These are phyloP conservation scores for Fagopyrum tataricum DNA, from an alignment of 148 eudicot genomes.

Conservation along the genomic window DNA sequence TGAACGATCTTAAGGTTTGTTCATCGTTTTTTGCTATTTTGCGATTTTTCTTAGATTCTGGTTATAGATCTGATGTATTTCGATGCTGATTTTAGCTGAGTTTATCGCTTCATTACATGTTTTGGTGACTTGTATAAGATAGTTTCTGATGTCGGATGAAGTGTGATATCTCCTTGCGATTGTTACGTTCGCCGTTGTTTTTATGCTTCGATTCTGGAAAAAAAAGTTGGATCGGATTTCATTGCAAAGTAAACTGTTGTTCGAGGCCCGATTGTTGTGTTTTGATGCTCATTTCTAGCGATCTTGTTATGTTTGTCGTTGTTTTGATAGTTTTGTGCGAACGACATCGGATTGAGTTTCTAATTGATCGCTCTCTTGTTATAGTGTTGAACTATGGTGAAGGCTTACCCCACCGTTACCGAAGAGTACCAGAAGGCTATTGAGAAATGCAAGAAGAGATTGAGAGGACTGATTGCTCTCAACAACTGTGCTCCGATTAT, in stretches of 20 bases:
- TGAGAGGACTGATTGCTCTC: slow-evolving; percentile 37
- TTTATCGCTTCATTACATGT: background rate
- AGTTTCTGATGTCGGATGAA: background rate
- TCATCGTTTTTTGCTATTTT: background rate
- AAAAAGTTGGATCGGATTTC: background rate
- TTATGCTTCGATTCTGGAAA: background rate
- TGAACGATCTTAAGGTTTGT: slow-evolving; percentile 8
- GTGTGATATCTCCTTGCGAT: slow-evolving; percentile 1
- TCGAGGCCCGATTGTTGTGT: background rate
- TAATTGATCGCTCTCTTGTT: background rate
- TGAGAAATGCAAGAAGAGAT: slow-evolving; percentile 38
- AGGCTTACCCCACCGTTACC: slow-evolving; percentile 38
- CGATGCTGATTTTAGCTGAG: background rate
- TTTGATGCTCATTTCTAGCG: background rate
- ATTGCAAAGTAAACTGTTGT: background rate
- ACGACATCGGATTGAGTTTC: background rate
- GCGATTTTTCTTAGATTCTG: background rate
- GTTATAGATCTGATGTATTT: background rate
- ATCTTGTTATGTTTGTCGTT: slow-evolving; percentile 1
- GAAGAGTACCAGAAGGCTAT: slow-evolving; percentile 43
- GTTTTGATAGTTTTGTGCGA: background rate
- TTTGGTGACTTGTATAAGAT: background rate
- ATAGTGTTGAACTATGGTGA: slow-evolving; percentile 24
- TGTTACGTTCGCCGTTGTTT: background rate
- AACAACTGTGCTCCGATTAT: slow-evolving; percentile 47